Evolutionary conservation across 2,329 filamentous ascomycete species (phyloP), one percentile per base, ranked within the genome.

Genomic region (Coniosporium tulheliwenetii): DNA sequence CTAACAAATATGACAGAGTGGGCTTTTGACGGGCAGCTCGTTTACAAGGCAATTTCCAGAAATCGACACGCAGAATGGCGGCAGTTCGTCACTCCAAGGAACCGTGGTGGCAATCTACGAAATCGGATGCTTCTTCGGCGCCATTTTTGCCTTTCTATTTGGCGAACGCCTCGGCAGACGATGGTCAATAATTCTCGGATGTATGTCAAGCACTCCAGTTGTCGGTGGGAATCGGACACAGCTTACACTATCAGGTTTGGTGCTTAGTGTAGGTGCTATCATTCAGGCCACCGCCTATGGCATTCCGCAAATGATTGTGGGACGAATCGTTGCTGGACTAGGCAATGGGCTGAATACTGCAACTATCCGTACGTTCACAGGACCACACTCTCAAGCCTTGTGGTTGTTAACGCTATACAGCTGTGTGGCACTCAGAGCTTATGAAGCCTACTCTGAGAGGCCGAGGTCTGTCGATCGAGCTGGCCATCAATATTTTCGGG

Each of bases 331-430:
- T 15, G 61, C 60, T 5, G 66, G 66, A 2, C 39, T 69, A 3
- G 67, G 66, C 1, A 67, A 60, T 37, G 63, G 64, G 3, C 52
- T 66, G 52, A 71, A 70, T 39, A 70, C 69, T 2, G 63, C 67
- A 31, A 71, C 68, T 26, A 26, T 26, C 19, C 19, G 19, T 26
- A 26, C 19, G 19, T 26, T 26, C 19, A 26, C 19, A 26, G 3
- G 19, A 26, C 19, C 19, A 26, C 19, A 26, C 19, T 26, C 19
- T 26, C 19, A 26, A 26, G 19, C 19, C 4, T 26, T 26, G 19
- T 26, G 19, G 7, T 26, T 4, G 4, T 26, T 26, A 26, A 26
- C 19, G 4, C 19, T 26, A 26, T 26, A 26, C 19, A 47, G 59
- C 59, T 48, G 45, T 60, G 46, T 67, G 62, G 59, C 63, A 67